A percentile compares a stretch with the other conserved stretches of the same genome.
Conservation (phyloP, 2,329 filamentous ascomycete species). For the Talaromyces sp. region DNA sequence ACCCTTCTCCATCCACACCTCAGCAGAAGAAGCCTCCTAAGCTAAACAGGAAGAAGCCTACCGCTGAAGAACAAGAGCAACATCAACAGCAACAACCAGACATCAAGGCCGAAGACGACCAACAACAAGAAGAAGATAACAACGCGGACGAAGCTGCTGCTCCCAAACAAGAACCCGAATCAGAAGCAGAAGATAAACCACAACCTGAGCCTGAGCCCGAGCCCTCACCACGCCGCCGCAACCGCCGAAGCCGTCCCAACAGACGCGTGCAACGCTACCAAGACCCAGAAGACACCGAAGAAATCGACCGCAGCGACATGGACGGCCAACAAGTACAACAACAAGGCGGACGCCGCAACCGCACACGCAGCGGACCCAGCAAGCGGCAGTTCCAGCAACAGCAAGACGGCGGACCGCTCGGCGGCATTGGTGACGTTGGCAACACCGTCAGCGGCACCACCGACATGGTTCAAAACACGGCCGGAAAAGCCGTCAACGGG, state of each 20-base stretch:
- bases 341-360: slow-evolving; percentile 40
- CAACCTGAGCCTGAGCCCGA: slow-evolving; percentile 43
- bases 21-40: slow-evolving; percentile 25
- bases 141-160: background rate
- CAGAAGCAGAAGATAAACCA: slow-evolving; percentile 19
- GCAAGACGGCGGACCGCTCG: slow-evolving; percentile 34
- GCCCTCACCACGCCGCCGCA: slow-evolving; percentile 25
- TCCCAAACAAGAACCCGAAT: background rate
- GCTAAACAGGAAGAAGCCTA: slow-evolving; percentile 25
- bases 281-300: slow-evolving; percentile 32
- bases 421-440: slow-evolving; percentile 52
- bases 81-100: slow-evolving; percentile 12
- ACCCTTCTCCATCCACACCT: slow-evolving; percentile 2
- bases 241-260: slow-evolving; percentile 12
- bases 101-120: slow-evolving; percentile 10
- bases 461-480: slow-evolving; percentile 48
- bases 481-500: slow-evolving; percentile 41
- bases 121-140: background rate
- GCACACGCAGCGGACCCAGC: slow-evolving; percentile 51
- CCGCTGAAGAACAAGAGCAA: slow-evolving; percentile 19
- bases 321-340: slow-evolving; percentile 48
- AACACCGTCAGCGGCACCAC: slow-evolving; percentile 49
- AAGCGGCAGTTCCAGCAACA: slow-evolving; percentile 24
- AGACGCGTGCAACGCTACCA: slow-evolving; percentile 24
- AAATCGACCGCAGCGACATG: slow-evolving; percentile 35